Base-by-base conservation (phyloP, 2,329 filamentous ascomycete genomes). In the Endocalyx cinctus region DNA sequence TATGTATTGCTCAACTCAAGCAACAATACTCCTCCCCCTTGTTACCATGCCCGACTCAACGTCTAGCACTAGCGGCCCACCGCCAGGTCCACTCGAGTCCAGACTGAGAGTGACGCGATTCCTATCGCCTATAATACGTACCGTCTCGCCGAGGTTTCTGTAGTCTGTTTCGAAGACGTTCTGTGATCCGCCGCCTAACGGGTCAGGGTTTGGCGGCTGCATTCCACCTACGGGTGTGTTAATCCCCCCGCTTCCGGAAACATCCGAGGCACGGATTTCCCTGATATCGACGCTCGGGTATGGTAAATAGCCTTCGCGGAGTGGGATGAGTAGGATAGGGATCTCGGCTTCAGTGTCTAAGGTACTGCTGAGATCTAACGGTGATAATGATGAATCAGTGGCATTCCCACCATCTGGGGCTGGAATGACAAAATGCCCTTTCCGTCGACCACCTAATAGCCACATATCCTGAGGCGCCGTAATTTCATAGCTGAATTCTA, bases 401-500 rank as follows among this genome's bases (percentile, higher is more conserved):
- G 38, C 43, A 1, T 38, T 43, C 5, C 33, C 41, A 5, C 39
- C 37, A 8, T 41, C 39, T 4, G 50, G 39, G 4, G 56, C 58
- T 0, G 75, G 70, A 18, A 82, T 77, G 6, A 72, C 72, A 50
- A 95, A 94, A 51, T 87, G 84, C 0, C 83, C 85, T 43, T 86
- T 84, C 30, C 85, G 74, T 27, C 83, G 78, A 0, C 89, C 90
- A 15, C 87, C 89, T 4, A 97, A 66, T 2, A 96, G 74, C 90
- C 90, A 97, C 0, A 77, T 72, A 25, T 90, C 87, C 2, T 74
- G 64, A 12, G 80, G 77, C 1, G 82, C 82, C 11, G 79, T 77
- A 15, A 97, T 70, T 46, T 95, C 89, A 58, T 92, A 94, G 45
- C 82, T 79, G 52, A 94, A 94, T 42, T 88, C 79, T 2, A 88